Evolutionary conservation across 805 yeast genomes (phyloP).

Genomic region (Brettanomyces nanus): DNA sequence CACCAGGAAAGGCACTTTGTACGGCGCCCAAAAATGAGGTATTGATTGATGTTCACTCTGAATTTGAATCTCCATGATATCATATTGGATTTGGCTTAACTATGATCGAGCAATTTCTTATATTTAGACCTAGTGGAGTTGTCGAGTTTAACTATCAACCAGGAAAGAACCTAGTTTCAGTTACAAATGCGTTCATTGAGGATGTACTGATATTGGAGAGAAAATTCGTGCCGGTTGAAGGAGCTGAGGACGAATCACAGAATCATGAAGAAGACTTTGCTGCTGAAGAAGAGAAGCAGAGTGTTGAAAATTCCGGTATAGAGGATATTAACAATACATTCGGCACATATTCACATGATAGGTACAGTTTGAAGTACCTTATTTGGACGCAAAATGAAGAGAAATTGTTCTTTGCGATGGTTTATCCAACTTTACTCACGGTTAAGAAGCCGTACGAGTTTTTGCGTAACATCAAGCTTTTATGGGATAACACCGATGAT

Average conservation of each 20-base stretch:
- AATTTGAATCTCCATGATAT: too few relatives aligned
- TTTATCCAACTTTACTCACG: conserved; percentile 30
- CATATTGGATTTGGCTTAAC: too few relatives aligned
- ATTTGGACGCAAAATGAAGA: conserved; percentile 24
- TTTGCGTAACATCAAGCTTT: conserved; percentile 15
- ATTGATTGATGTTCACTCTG: too few relatives aligned
- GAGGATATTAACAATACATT: conserved; percentile 16
- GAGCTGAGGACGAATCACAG: conserved; percentile 8
- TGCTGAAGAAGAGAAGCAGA: conserved; percentile 8
- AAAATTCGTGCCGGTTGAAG: conserved; percentile 18
- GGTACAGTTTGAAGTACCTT: conserved; percentile 38
- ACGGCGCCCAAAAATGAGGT: too few relatives aligned
- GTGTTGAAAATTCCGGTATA: conserved; percentile 11
- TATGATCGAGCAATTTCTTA: conserved; percentile 41
- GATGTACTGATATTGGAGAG: conserved; percentile 38
- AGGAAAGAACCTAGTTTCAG: conserved; percentile 29
- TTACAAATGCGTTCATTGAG: conserved; percentile 41
- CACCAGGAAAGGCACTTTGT: too few relatives aligned
- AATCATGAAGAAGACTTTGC: conserved; percentile 5
- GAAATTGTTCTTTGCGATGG: conserved; percentile 33
- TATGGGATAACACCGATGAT: conserved; percentile 18
- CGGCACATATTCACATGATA: conserved; percentile 28
- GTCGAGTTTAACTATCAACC: conserved; percentile 41
- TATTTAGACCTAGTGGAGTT: conserved; percentile 45
- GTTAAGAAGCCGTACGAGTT: conserved; percentile 24